Percentiles rank a stretch among this genome's conserved stretches.
Conservation (phyloP, 352 stramenopile genomes). For the Saprolegnia parasitica region DNA sequence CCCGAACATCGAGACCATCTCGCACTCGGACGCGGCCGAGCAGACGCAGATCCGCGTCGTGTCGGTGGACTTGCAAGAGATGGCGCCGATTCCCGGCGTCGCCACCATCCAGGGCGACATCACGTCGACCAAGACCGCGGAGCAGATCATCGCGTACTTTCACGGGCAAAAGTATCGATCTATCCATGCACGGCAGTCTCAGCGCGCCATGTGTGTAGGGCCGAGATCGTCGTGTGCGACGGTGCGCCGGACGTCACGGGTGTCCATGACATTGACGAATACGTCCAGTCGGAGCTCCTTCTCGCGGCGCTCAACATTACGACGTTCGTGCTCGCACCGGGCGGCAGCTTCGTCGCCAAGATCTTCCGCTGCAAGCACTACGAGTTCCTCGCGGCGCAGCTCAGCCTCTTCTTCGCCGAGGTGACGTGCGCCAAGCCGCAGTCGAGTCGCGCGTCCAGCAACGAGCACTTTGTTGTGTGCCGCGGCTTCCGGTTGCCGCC, state of each 20-base stretch:
- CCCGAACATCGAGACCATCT: conserved; percentile 32
- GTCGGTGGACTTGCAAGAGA: conserved; percentile 98
- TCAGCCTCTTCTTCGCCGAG: conserved; percentile 93
- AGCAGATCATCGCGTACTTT: conserved; percentile 95
- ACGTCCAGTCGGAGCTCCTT: conserved; percentile 95
- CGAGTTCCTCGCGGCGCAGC: conserved; percentile 93
- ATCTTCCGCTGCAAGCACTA: conserved; percentile 98
- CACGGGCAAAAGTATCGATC: conserved; percentile 58
- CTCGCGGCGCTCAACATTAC: conserved; percentile 97
- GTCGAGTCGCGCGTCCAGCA: conserved; percentile 93
- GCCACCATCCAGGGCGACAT: conserved; percentile 95
- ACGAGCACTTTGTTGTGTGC: conserved; percentile 97
- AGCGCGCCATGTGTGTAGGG: conserved; percentile 31
- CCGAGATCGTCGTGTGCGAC: conserved; percentile 98
- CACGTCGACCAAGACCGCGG: conserved; percentile 93
- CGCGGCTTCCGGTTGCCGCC: conserved; percentile 86
- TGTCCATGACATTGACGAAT: conserved; percentile 99
- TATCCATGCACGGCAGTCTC: background rate
- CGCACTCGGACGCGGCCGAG: conserved; percentile 30
- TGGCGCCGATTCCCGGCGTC: conserved; percentile 97
- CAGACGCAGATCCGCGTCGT: conserved; percentile 81
- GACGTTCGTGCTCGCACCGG: conserved; percentile 89
- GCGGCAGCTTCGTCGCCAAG: conserved; percentile 98
- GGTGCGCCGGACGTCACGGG: conserved; percentile 99
- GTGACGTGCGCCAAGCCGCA: conserved; percentile 97